Evolutionary conservation across 768 basidiomycete genomes (phyloP), one percentile per base, ranked within the genome.

Genomic region (Leccinum uliginosum): DNA sequence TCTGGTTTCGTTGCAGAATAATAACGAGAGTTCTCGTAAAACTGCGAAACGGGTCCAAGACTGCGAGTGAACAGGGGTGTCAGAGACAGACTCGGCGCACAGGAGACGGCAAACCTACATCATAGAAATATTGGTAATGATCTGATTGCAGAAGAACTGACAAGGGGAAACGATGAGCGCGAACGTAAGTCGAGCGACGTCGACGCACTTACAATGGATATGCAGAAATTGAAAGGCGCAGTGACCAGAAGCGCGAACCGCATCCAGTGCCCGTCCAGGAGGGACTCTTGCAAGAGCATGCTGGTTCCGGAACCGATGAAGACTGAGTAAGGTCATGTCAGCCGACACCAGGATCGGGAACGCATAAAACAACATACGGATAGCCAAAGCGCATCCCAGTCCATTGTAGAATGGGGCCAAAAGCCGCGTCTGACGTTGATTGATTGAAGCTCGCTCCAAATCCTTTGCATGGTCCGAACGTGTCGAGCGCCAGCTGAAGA

Each of bases 11-110:
- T 70, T 11, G 89, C 88, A 11, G 89, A 91, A 67, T 90, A 94
- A 71, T 87, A 94, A 38, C 79, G 81, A 0, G 90, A 91, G 68
- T 93, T 93, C 63, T 92, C 85, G 66, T 89, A 84, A 69, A 83
- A 91, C 61, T 93, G 92, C 6, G 91, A 83, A 47, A 94, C 86
- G 19, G 92, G 92, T 24, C 92, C 92, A 57, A 93, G 62, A 9
- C 87, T 88, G 59, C 8, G 35, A 10, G 26, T 4, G n/a, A 58
- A 55, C 48, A 50, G 35, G 44, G 55, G 46, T 29, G 21, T 1
- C n/a, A 12, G 35, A 34, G 24, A 27, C 19, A 12, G 32, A 10
- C 51, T 11, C 8, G 15, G 71, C 84, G 45, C 66, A 89, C 19
- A 19, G 40, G 19, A 43, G 19, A 43, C 19, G 19, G 40, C 10